These are phyloP conservation scores for Lasiodiplodia sp. DNA, from an alignment of 2,329 filamentous ascomycete genomes.

Conservation along the genomic window DNA sequence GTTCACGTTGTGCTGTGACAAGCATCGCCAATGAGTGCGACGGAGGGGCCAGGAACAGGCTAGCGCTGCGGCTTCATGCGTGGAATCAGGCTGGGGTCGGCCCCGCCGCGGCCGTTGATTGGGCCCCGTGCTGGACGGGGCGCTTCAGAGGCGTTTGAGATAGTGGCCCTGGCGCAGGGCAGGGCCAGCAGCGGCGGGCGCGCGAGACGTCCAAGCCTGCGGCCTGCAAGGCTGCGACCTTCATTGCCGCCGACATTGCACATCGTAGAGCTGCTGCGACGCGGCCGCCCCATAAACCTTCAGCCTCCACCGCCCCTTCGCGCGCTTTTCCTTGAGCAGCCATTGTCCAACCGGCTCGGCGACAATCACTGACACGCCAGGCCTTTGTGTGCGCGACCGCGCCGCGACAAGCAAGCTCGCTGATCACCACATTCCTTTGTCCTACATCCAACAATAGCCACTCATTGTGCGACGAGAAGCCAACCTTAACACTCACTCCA, in stretches of 20 bases:
- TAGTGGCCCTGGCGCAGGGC: constrained; percentile 4
- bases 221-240: constrained; percentile 25
- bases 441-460: constrained; percentile 31
- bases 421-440: constrained; percentile 26
- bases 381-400: constrained; percentile 18
- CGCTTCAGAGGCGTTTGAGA: constrained; percentile 20
- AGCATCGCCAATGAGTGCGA: constrained; percentile 10
- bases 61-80: constrained; percentile 24
- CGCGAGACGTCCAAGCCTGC: constrained; percentile 2
- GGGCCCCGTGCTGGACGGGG: constrained; percentile 2
- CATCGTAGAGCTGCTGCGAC: constrained; percentile 17
- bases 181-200: constrained; percentile 13
- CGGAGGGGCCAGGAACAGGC: constrained; percentile 21
- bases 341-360: constrained; percentile 14
- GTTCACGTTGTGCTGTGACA: constrained; percentile 10
- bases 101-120: constrained; percentile 2
- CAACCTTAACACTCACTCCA: constrained; percentile 11
- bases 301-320: constrained; percentile 20
- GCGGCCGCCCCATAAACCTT: constrained; percentile 6
- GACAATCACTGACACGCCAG: constrained; percentile 13
- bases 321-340: neutral
- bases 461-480: constrained; percentile 23
- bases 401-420: constrained; percentile 10
- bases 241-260: constrained; percentile 28
- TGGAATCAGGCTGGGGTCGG: constrained; percentile 10